These are phyloP conservation scores for Neospora caninum DNA, from an alignment of 169 alveolate genomes.

Conservation along the genomic window DNA sequence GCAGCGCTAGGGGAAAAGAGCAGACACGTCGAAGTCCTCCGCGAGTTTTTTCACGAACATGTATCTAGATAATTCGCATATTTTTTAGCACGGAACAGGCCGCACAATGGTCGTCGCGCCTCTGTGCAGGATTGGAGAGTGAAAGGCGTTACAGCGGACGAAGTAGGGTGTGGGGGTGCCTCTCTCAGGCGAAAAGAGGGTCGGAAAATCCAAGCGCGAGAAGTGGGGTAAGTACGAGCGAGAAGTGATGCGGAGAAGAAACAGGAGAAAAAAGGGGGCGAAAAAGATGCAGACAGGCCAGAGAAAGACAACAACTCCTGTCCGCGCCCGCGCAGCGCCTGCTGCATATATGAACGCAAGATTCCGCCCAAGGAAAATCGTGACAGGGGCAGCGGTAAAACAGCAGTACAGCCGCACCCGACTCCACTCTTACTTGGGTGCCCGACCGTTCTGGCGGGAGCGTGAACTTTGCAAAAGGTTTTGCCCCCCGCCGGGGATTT, in stretches of 20 bases:
- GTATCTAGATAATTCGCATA: background rate
- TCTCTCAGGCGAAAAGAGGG: background rate
- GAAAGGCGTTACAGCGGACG: background rate
- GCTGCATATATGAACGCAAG: background rate
- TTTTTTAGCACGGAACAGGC: background rate
- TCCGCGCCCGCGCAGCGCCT: slow-evolving; percentile 10
- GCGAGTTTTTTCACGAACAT: background rate
- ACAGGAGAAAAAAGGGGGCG: background rate
- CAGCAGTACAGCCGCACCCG: slow-evolving; percentile 13
- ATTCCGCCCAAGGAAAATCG: background rate
- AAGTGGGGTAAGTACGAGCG: background rate
- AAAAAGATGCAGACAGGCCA: background rate
- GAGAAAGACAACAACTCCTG: slow-evolving; percentile 12
- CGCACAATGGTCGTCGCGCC: background rate
- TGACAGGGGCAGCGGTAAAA: background rate
- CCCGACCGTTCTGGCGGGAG: background rate
- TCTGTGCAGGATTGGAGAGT: background rate
- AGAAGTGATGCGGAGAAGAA: background rate
- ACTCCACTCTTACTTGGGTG: background rate
- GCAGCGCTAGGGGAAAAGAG: background rate
- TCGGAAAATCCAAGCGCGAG: background rate
- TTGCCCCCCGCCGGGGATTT: background rate
- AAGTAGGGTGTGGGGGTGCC: slow-evolving; percentile 7
- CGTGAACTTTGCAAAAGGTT: background rate
- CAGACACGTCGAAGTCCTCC: background rate